phyloP scores from a whole-genome alignment of 2,329 filamentous ascomycete genomes.

The Trichoderma atrobrunneum region DNA sequence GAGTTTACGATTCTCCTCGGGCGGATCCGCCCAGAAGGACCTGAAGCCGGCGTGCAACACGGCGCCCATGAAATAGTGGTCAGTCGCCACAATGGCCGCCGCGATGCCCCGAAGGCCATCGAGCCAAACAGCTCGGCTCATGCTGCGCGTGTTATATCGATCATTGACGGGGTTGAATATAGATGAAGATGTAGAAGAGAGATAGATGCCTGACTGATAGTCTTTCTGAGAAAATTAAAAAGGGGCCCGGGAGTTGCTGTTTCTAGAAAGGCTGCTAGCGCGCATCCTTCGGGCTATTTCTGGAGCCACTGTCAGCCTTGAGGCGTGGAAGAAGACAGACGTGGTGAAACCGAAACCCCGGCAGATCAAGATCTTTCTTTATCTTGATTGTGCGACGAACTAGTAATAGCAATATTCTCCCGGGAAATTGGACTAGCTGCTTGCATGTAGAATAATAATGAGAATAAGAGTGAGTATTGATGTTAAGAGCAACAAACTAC shows the following conservation, averaged over 20 bases:
- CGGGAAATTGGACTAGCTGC: too few species aligned
- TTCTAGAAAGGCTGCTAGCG: slow-evolving; percentile 3
- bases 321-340: too few species aligned
- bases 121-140: slow-evolving; percentile 10
- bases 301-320: too few species aligned
- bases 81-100: slow-evolving; percentile 11
- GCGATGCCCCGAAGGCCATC: slow-evolving; percentile 15
- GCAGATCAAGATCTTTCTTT: too few species aligned
- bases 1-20: slow-evolving; percentile 6
- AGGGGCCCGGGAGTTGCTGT: not conserved
- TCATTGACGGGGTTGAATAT: not conserved
- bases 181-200: not conserved
- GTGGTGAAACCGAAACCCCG: too few species aligned
- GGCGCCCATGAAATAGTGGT: slow-evolving; percentile 16
- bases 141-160: not conserved
- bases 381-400: too few species aligned
- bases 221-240: not conserved
- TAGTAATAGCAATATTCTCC: too few species aligned
- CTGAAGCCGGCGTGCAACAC: slow-evolving; percentile 11
- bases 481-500: too few species aligned
- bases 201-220: not conserved
- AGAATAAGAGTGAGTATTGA: too few species aligned
- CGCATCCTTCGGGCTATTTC: not conserved
- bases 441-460: too few species aligned
- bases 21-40: slow-evolving; percentile 14